These are phyloP conservation scores for Podospora comata DNA, from an alignment of 495 filamentous ascomycete genomes.

Conservation along the genomic window DNA sequence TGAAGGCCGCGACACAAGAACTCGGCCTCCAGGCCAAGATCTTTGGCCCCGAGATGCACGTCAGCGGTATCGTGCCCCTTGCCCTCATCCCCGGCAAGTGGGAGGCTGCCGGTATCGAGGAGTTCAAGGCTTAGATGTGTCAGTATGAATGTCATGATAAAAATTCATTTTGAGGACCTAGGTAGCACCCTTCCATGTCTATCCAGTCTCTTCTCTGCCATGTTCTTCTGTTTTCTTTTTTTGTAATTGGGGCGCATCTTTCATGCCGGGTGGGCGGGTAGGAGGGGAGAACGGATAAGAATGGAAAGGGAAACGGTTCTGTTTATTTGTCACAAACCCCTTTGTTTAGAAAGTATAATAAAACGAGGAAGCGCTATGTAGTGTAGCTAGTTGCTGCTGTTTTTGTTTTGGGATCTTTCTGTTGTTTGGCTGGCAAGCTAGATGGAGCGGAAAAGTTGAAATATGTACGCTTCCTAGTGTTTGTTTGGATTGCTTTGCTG, in stretches of 20 bases:
- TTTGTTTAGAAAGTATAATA: neutral
- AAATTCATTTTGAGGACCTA: conserved; percentile 2
- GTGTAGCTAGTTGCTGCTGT: neutral
- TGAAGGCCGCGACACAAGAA: conserved; percentile 92
- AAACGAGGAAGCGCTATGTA: neutral
- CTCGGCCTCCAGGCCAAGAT: conserved; percentile 93
- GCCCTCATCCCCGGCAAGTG: conserved; percentile 56
- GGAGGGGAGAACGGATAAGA: neutral
- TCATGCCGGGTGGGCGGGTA: neutral
- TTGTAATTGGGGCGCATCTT: neutral
- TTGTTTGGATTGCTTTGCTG: neutral
- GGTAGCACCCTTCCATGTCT: conserved; percentile 1
- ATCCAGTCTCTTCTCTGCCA: neutral
- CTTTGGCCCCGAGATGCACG: conserved; percentile 94
- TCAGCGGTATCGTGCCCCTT: conserved; percentile 62
- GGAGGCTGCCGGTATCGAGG: conserved; percentile 50
- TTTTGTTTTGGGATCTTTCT: neutral
- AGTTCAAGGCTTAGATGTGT: conserved; percentile 49
- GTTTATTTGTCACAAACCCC: neutral
- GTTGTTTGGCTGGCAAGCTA: neutral
- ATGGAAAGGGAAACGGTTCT: neutral
- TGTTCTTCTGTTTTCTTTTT: neutral
- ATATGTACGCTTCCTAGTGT: neutral
- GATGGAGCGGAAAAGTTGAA: neutral
- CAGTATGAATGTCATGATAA: neutral